These are phyloP conservation scores for Populus alba DNA, from an alignment of 345 rosid genomes.

Conservation along the genomic window DNA sequence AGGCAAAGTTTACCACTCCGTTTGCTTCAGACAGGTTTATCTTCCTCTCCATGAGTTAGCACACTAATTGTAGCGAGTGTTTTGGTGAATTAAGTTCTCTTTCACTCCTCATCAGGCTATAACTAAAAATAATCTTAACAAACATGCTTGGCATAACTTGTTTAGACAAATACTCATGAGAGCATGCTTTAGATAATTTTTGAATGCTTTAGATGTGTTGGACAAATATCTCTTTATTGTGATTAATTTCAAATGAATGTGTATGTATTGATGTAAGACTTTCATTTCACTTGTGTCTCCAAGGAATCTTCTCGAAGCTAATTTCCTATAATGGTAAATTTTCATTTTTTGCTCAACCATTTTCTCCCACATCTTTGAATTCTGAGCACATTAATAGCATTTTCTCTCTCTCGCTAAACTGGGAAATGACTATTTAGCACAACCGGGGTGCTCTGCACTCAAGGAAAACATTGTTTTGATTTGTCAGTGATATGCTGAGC, in stretches of 20 bases:
- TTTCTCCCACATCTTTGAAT: not conserved
- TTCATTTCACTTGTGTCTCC: not conserved
- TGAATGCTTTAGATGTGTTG: not conserved
- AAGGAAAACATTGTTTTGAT: not conserved
- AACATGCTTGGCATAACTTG: not conserved
- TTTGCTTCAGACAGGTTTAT: constrained; percentile 57
- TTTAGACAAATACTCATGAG: not conserved
- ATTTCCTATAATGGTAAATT: not conserved
- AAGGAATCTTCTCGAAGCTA: not conserved
- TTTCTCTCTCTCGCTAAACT: not conserved
- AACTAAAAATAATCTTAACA: not conserved
- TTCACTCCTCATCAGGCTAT: not conserved
- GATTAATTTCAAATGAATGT: not conserved
- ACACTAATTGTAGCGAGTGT: not conserved
- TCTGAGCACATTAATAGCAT: not conserved
- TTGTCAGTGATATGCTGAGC: not conserved
- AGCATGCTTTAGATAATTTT: not conserved
- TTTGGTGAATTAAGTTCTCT: not conserved
- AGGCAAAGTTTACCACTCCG: constrained; percentile 61
- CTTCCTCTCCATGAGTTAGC: not conserved
- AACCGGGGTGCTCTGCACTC: not conserved
- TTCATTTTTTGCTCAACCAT: not conserved
- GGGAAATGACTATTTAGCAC: not conserved
- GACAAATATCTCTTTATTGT: not conserved
- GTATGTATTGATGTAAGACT: not conserved